Evolutionary conservation across 169 alveolate genomes (phyloP).

Genomic region (Amoebophrya sp.): DNA sequence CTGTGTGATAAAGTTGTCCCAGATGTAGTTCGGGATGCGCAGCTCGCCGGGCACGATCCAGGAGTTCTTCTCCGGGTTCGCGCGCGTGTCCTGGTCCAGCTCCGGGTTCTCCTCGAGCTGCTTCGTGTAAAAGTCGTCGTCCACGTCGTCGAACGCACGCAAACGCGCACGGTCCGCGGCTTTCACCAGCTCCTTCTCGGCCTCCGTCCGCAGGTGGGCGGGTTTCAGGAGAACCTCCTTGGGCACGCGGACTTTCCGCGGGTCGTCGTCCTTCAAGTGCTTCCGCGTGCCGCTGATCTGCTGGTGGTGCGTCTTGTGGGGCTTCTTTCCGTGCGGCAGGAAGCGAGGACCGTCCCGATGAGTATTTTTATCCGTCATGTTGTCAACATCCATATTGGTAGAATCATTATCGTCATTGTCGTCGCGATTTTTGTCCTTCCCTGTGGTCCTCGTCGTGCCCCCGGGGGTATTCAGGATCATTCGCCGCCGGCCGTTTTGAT

Average conservation of each 20-base stretch:
- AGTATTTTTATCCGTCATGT: no score
- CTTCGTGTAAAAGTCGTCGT: neutral
- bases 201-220: neutral
- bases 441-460: neutral
- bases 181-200: neutral
- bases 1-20: no score
- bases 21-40: conserved; percentile 11
- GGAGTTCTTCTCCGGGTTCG: neutral
- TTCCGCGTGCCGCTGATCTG: neutral
- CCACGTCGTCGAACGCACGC: neutral
- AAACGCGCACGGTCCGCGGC: neutral
- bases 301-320: neutral
- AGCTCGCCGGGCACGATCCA: neutral
- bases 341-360: no score
- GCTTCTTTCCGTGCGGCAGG: neutral
- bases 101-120: neutral
- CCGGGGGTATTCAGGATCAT: neutral
- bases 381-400: neutral
- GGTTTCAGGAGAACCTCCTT: neutral
- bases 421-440: neutral
- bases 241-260: neutral
- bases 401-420: no score
- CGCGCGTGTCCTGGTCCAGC: neutral
- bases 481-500: no score
- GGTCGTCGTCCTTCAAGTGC: neutral